These are phyloP conservation scores for Termitomyces sp. DNA, from an alignment of 768 basidiomycete genomes.

Conservation along the genomic window DNA sequence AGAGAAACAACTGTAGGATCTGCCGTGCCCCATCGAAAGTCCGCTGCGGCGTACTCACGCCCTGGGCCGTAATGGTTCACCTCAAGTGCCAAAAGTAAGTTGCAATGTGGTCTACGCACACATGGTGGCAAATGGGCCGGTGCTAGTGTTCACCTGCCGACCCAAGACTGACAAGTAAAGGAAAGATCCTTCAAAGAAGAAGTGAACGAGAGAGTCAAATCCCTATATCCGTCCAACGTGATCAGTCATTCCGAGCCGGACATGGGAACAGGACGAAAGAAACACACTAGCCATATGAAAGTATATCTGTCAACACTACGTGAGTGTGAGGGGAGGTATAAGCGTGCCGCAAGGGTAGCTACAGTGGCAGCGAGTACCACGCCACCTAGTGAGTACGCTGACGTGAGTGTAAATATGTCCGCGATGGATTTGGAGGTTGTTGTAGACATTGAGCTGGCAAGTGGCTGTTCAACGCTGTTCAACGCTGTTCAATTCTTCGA, in stretches of 20 bases:
- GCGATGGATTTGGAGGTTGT: conserved; percentile 2
- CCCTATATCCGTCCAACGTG: conserved; percentile 34
- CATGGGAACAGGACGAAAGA: background rate
- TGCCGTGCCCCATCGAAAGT: conserved; percentile 75
- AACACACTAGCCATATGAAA: conserved; percentile 74
- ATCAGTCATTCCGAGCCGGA: background rate
- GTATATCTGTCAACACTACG: conserved; percentile 61
- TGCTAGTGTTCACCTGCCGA: conserved; percentile 61
- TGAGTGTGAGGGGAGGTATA: conserved; percentile 59
- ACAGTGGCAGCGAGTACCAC: conserved; percentile 46
- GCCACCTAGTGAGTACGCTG: conserved; percentile 57
- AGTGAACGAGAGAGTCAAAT: conserved; percentile 79
- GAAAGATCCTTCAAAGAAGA: conserved; percentile 76
- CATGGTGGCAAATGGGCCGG: conserved; percentile 65
- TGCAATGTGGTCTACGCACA: conserved; percentile 42
- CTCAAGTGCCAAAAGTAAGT: background rate
- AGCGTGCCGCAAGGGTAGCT: conserved; percentile 48
- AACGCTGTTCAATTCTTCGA: background rate
- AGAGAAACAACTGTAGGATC: conserved; percentile 81
- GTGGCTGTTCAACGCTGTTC: too few relatives aligned
- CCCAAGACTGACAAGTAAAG: conserved; percentile 75
- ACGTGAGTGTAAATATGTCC: conserved; percentile 51
- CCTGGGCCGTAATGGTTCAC: conserved; percentile 34
- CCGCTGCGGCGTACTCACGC: conserved; percentile 78
- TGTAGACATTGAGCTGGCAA: background rate